Percentiles rank a stretch among this genome's conserved stretches.
Evolutionary conservation across 352 stramenopile genomes (phyloP).

Genomic region (Globisporangium megalacanthum): DNA sequence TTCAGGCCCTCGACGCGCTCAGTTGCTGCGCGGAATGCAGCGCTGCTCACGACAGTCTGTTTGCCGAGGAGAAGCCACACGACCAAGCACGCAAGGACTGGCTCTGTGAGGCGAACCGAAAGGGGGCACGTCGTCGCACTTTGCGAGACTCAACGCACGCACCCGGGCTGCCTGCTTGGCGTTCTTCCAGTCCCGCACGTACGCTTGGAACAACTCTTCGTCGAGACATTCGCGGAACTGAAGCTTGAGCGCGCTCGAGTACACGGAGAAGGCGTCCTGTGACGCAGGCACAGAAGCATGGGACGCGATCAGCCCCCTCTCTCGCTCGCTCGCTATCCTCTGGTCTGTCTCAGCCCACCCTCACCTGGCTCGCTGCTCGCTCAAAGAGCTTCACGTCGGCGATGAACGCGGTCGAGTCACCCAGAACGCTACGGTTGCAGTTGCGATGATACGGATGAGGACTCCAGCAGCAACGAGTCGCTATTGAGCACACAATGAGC

Average conservation of each 20-base stretch:
- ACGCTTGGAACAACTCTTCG: constrained; percentile 51
- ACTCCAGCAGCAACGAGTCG: neutral
- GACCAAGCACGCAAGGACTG: neutral
- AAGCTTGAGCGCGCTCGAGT: constrained; percentile 48
- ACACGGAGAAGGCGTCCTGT: constrained; percentile 53
- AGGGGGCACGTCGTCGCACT: too few relatives aligned
- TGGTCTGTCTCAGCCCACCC: neutral
- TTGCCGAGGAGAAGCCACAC: neutral
- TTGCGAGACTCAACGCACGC: neutral
- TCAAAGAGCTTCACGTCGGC: constrained; percentile 41
- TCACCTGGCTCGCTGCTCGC: constrained; percentile 37
- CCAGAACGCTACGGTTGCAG: constrained; percentile 22
- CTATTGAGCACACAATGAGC: neutral
- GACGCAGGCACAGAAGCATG: neutral
- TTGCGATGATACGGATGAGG: neutral
- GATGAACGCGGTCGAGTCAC: constrained; percentile 24
- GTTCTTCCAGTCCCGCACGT: constrained; percentile 39
- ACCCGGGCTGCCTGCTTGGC: constrained; percentile 27
- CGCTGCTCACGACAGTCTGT: neutral
- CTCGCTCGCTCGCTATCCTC: too few relatives aligned
- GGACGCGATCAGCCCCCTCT: neutral
- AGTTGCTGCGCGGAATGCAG: neutral
- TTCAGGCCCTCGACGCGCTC: constrained; percentile 2
- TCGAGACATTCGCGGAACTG: constrained; percentile 49
- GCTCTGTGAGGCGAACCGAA: neutral